A percentile compares a stretch with the other conserved stretches of the same genome.
Conservation (phyloP, 2,329 filamentous ascomycete genomes). For the Camptophora hylomeconis region DNA sequence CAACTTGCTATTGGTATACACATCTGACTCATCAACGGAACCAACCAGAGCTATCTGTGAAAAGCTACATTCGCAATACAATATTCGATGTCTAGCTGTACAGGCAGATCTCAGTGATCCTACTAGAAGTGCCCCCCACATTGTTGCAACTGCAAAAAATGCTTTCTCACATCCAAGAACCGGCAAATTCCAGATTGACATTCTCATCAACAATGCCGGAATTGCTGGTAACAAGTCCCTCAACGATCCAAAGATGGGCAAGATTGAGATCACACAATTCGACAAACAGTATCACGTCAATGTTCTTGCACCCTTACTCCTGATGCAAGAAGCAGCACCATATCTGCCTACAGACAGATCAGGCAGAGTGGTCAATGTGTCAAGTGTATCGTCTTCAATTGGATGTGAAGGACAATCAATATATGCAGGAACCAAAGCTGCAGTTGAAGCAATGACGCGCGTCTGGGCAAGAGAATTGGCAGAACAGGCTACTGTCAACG, state of each 20-base stretch:
- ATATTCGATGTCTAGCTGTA: conserved; percentile 47
- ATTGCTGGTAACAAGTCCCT: conserved; percentile 35
- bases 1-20: conserved; percentile 59
- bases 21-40: conserved; percentile 45
- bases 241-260: conserved; percentile 41
- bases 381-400: conserved; percentile 39
- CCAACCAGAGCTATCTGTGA: conserved; percentile 41
- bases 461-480: conserved; percentile 47
- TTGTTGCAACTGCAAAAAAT: conserved; percentile 46
- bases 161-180: conserved; percentile 44
- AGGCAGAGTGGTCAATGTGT: conserved; percentile 46
- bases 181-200: conserved; percentile 38
- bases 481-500: conserved; percentile 44
- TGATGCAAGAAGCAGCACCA: conserved; percentile 41
- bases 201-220: conserved; percentile 47
- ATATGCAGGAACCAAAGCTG: conserved; percentile 51
- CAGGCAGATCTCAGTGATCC: conserved; percentile 57
- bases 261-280: conserved; percentile 38
- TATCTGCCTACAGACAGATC: conserved; percentile 44
- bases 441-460: conserved; percentile 49
- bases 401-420: conserved; percentile 43
- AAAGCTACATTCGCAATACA: conserved; percentile 43
- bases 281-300: conserved; percentile 44
- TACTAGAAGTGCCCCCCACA: conserved; percentile 41
- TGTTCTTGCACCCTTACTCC: conserved; percentile 43